Evolutionary conservation across 108 stramenopile species (phyloP), one percentile per base, ranked within the genome.

Genomic region (Epithemia pelagica): DNA sequence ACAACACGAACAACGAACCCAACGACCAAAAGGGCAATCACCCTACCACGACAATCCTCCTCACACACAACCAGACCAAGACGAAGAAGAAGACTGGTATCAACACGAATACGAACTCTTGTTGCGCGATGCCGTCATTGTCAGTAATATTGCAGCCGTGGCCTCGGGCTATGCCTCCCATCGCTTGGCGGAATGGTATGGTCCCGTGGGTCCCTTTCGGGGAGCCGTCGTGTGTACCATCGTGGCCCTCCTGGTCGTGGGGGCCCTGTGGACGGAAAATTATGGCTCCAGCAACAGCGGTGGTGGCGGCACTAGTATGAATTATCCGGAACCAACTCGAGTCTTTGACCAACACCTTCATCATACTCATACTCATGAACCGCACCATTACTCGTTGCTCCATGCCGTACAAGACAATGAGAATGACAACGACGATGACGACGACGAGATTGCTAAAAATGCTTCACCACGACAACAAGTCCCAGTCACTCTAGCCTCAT

Each of bases 151-250:
- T 54, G 84, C 86, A 24, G 95, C 95, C 20, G 85, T 96, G 58
- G 59, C 74, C 0, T 88, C 89, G 0, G 95, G 92, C 5, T 79
- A 85, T 28, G 24, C 94, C 15, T 82, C 87, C 1, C 81, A 86
- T 55, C 24, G 71, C 22, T 65, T 86, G 19, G 86, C 84, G 18
- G 82, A 76, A 59, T 53, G 59, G 21, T 65, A 75, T 37, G 94
- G 95, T 15, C 82, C 85, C 46, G 83, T 84, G 22, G 91, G 91
- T 15, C 95, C 95, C 0, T 95, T 95, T 58, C 68, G 92, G 67
- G 83, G 83, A 32, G 90, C 95, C 30, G 84, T 93, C 19, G 76
- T 73, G 15, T 82, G 89, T 33, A 91, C 90, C 3, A 54, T 74
- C 0, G 25, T 88, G 53, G 90, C 84, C 1, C 63, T 89, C 24